Evolutionary conservation across 2,329 filamentous ascomycete species (phyloP).

Genomic region (Pseudocercospora macadamiae): DNA sequence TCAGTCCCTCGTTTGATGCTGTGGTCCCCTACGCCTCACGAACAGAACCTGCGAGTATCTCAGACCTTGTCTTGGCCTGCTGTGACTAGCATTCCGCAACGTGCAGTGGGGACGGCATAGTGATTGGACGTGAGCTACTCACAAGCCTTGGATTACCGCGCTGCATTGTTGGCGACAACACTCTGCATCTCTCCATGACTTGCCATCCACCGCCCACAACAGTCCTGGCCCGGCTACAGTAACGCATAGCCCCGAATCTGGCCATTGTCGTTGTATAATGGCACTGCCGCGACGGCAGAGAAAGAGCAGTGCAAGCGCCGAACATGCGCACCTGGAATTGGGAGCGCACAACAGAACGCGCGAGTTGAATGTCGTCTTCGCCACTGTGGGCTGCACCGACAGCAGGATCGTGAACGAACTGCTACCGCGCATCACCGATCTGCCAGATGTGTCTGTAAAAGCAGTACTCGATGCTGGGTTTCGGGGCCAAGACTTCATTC

Average conservation of each 20-base stretch:
- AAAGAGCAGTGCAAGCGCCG: neutral
- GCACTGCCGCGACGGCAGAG: neutral
- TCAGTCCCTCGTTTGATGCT: too few relatives aligned
- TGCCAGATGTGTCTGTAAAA: slow-evolving; percentile 39
- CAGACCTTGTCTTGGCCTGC: neutral
- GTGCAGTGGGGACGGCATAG: neutral
- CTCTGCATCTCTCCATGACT: neutral
- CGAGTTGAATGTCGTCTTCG: slow-evolving; percentile 40
- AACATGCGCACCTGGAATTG: neutral
- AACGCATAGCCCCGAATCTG: neutral
- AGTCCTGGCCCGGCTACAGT: neutral
- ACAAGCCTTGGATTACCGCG: neutral
- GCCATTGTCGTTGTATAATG: neutral
- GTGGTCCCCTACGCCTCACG: neutral
- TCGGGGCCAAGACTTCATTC: slow-evolving; percentile 38
- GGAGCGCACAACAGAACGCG: slow-evolving; percentile 12
- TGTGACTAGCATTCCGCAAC: neutral
- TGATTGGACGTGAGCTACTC: slow-evolving; percentile 1
- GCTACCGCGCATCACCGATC: slow-evolving; percentile 36
- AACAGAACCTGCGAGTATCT: slow-evolving; percentile 10
- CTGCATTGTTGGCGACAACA: neutral
- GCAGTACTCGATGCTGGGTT: slow-evolving; percentile 40
- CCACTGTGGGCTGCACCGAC: slow-evolving; percentile 40
- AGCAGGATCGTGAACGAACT: slow-evolving; percentile 35
- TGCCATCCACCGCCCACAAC: neutral